Base-by-base conservation (phyloP, 2,329 filamentous ascomycete species). In the Elsinoe batatas region DNA sequence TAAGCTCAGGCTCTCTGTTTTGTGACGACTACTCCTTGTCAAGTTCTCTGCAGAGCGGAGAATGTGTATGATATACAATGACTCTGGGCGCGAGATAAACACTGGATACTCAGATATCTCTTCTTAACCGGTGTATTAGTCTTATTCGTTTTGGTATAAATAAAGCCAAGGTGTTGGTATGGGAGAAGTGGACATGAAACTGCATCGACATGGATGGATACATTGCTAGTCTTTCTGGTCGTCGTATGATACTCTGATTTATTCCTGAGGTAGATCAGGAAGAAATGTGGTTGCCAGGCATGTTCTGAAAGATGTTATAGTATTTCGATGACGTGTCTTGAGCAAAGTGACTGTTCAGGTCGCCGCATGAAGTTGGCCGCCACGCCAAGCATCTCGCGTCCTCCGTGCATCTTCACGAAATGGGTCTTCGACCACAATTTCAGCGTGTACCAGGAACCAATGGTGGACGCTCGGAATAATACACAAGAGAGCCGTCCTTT, bases 111-210 rank as follows among this genome's bases (percentile, higher is more conserved):
- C 18, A 50, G 3, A 15, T 11, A 6, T 11, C 33, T 50, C 46
- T 33, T 35, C 30, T 33, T 44, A 18, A 37, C 20, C 36, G 18
- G 30, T 47, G 13, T 57, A 35, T 50, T 18, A 22, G 15, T 50
- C 15, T 40, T 58, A 55, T 55, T 47, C 53, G 53, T 55, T 38
- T 38, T 13, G 37, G 37, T 40, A 40, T 38, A 18, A 50, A 63
- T 77, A 78, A 72, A 62, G 72, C 72, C 58, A 70, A 71, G 30
- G 73, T 74, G 59, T 76, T 76, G 43, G 75, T 77, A 64, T 79
- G 75, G 53, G 71, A 74, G 61, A 73, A 69, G 63, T 77, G 74
- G 62, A 75, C 71, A 62, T 71, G 72, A 65, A 74, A 77, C 59
- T 74, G 67, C 62, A 69, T 65, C 58, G 72, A 71, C 63, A 75